Percentiles rank a stretch among this genome's conserved stretches.
These are phyloP conservation scores for Sordariomycetes sp. DNA, from an alignment of 2,329 filamentous ascomycete species.

Conservation along the genomic window DNA sequence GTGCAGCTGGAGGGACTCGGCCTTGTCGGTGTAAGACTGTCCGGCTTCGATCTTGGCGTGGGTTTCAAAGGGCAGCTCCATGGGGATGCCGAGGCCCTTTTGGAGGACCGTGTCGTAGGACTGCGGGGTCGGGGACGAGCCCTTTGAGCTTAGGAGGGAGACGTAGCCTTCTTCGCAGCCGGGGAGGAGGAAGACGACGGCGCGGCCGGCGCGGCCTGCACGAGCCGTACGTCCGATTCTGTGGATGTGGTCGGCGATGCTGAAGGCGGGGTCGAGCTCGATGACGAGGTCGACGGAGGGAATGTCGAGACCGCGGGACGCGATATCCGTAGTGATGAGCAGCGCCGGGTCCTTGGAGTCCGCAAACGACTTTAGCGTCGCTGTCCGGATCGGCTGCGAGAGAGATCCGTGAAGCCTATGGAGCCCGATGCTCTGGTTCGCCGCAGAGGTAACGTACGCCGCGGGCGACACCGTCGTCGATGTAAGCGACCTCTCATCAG, in stretches of 20 bases:
- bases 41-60: slow-evolving; percentile 30
- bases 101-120: slow-evolving; percentile 44
- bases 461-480: slow-evolving; percentile 54
- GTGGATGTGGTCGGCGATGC: slow-evolving; percentile 85
- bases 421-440: slow-evolving; percentile 60
- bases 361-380: slow-evolving; percentile 71
- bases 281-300: slow-evolving; percentile 90
- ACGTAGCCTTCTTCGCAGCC: slow-evolving; percentile 90
- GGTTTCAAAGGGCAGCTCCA: slow-evolving; percentile 59
- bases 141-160: slow-evolving; percentile 42
- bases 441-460: slow-evolving; percentile 58
- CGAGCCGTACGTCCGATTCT: slow-evolving; percentile 89
- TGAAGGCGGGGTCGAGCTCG: slow-evolving; percentile 93
- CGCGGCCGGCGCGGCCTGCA: slow-evolving; percentile 77
- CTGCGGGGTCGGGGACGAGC: slow-evolving; percentile 32
- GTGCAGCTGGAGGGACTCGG: slow-evolving; percentile 45
- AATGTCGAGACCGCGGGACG: slow-evolving; percentile 87
- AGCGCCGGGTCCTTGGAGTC: slow-evolving; percentile 62
- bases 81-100: slow-evolving; percentile 47
- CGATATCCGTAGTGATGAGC: slow-evolving; percentile 88
- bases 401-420: slow-evolving; percentile 89
- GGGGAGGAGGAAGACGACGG: slow-evolving; percentile 79
- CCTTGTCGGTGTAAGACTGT: slow-evolving; percentile 32
- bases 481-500: slow-evolving; percentile 13
- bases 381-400: slow-evolving; percentile 73